Evolutionary conservation across 768 basidiomycete genomes (phyloP), one percentile per base, ranked within the genome.

Genomic region (Boletus fagicola): DNA sequence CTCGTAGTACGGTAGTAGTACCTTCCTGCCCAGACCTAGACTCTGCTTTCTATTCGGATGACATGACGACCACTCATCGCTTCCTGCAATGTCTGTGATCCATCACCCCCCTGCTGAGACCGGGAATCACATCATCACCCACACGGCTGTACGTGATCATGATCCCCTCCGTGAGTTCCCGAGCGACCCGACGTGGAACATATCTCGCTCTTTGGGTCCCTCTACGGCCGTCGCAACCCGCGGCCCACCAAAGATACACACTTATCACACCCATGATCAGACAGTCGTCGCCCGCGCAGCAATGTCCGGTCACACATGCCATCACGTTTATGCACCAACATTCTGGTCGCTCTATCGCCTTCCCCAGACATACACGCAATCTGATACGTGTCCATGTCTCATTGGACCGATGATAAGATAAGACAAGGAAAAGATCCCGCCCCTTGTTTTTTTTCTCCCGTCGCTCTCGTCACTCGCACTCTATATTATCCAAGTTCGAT

Each of bases 371-470:
- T 22, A 47, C 54, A 57, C 56, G 61, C 61, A 59, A 59, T 51
- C 36, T 4, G 54, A 54, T 68, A 68, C 68, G 68, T 68, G 68
- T 65, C 57, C 48, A 1, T 24, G 18, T 38, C 22, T 47, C 43
- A 66, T 61, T 70, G 63, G 68, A n/a, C 39, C 33, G 35, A 30
- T 36, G 68, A 69, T 69, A 70, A 69, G 68, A 69, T 70, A 70
- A 69, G 64, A 66, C 68, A 61, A 61, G 26, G 40, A 33, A 60
- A 58, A 44, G 28, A 3, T 45, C 36, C 61, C 53, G 40, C 31
- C 46, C 44, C 45, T 38, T 42, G 20, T 49, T 59, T 63, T 51
- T 57, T 65, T 54, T 56, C 30, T 39, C 24, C 66, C 56, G 60
- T 42, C 50, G 47, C 36, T 62, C 59, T 57, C 59, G 62, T 67